Percentiles rank a stretch among this genome's conserved stretches.
These are phyloP conservation scores for Thielaviopsis ethacetica DNA, from an alignment of 2,329 filamentous ascomycete genomes.

Conservation along the genomic window DNA sequence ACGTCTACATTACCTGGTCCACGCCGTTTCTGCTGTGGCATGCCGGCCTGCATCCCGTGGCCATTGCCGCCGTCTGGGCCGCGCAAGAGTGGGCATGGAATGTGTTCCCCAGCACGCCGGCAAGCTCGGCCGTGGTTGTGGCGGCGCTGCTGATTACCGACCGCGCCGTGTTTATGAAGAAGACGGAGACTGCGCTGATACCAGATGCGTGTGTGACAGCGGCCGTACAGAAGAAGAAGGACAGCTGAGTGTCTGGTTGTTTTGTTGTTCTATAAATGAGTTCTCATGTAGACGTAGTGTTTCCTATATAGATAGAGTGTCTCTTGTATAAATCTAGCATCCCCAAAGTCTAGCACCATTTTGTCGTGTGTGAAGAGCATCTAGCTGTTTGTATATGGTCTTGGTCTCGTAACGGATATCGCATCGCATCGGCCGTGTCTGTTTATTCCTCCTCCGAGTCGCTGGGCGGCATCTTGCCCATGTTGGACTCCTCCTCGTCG, in stretches of 20 bases:
- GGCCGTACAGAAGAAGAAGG: constrained; percentile 15
- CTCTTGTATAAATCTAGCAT: constrained; percentile 1
- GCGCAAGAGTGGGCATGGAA: constrained; percentile 91
- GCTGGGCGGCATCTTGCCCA: constrained; percentile 72
- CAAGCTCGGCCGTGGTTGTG: constrained; percentile 48
- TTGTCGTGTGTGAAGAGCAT: not conserved
- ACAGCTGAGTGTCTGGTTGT: constrained; percentile 15
- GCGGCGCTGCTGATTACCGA: constrained; percentile 48
- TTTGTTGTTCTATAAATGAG: not conserved
- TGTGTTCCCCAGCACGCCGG: constrained; percentile 60
- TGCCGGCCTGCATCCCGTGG: constrained; percentile 48
- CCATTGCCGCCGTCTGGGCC: constrained; percentile 55
- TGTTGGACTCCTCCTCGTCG: constrained; percentile 61
- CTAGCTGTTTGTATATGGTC: constrained; percentile 10
- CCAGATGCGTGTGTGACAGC: constrained; percentile 15
- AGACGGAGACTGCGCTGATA: constrained; percentile 6
- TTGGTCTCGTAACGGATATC: constrained; percentile 15
- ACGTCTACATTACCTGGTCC: constrained; percentile 77
- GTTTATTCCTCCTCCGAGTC: constrained; percentile 49
- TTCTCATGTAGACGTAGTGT: not conserved
- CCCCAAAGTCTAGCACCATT: too few species aligned
- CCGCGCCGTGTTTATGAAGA: constrained; percentile 7
- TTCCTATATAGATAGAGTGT: constrained; percentile 10
- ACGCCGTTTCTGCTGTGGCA: constrained; percentile 79
- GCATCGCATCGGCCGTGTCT: constrained; percentile 10